phyloP scores from a whole-genome alignment of 257 asterid species.

The Fraxinus anomala region DNA sequence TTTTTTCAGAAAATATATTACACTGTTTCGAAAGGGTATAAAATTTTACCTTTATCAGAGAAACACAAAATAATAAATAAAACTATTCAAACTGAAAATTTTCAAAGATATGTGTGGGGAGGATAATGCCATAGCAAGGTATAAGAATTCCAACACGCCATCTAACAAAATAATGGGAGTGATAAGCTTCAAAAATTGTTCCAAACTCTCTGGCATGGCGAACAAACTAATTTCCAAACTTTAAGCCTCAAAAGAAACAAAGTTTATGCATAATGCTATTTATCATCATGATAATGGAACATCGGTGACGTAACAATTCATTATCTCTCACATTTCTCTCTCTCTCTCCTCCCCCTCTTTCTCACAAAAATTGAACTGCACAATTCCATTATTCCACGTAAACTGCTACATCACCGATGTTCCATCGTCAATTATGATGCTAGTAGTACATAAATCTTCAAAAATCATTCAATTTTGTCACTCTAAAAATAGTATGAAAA shows the following conservation, averaged over 20 bases:
- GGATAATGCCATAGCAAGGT: not conserved
- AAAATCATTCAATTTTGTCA: constrained; percentile 7
- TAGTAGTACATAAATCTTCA: constrained; percentile 23
- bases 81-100: not conserved
- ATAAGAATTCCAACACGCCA: not conserved
- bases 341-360: too few species aligned
- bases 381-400: too few species aligned
- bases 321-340: too few species aligned
- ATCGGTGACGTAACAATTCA: too few species aligned
- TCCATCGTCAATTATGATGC: not conserved
- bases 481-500: not conserved
- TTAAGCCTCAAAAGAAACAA: not conserved
- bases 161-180: not conserved
- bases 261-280: not conserved
- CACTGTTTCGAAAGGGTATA: not conserved
- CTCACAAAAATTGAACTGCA: too few species aligned
- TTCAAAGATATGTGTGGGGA: not conserved
- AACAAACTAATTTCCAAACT: not conserved
- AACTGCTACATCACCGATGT: too few species aligned
- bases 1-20: not conserved
- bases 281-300: too few species aligned
- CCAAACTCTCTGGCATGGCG: not conserved
- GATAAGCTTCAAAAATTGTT: not conserved
- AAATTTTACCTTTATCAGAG: not conserved
- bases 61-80: not conserved